Conservation (phyloP, 1,139 yeast genomes). For the Zygoascus hellenicus region DNA sequence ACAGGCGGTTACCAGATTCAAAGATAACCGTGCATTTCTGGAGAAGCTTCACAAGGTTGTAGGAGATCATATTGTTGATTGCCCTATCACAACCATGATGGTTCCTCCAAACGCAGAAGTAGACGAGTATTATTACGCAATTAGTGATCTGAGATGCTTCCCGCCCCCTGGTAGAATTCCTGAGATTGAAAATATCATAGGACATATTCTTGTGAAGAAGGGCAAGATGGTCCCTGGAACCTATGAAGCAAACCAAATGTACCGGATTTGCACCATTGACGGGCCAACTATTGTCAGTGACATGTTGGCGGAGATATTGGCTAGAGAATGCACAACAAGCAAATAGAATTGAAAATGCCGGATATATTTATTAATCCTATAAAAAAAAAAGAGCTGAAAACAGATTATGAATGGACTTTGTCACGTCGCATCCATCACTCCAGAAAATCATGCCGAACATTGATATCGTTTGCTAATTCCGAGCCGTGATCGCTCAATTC, state of each 20-base stretch:
- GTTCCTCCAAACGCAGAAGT: slow-evolving; percentile 53
- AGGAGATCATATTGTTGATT: slow-evolving; percentile 37
- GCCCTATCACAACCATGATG: slow-evolving; percentile 43
- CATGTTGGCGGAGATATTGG: slow-evolving; percentile 42
- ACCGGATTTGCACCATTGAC: slow-evolving; percentile 49
- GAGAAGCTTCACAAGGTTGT: slow-evolving; percentile 32
- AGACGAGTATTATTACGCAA: slow-evolving; percentile 58
- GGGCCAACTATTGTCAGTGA: slow-evolving; percentile 60
- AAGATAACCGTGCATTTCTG: slow-evolving; percentile 23
- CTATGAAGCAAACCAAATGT: slow-evolving; percentile 58
- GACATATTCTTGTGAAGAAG: slow-evolving; percentile 57
- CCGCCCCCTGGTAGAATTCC: slow-evolving; percentile 69
- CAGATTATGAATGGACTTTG: neutral
- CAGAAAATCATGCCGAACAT: slow-evolving; percentile 35
- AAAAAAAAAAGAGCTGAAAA: neutral
- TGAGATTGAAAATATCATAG: slow-evolving; percentile 65
- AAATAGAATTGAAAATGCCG: slow-evolving; percentile 1
- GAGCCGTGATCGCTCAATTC: slow-evolving; percentile 31
- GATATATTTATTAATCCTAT: neutral
- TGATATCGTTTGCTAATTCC: slow-evolving; percentile 33
- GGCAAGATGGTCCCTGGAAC: slow-evolving; percentile 47
- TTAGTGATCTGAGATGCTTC: slow-evolving; percentile 62
- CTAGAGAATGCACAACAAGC: slow-evolving; percentile 24
- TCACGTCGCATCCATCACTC: slow-evolving; percentile 1
- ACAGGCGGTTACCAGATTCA: slow-evolving; percentile 11